phyloP scores from a whole-genome alignment of 73 alveolate genomes.

The Durusdinium trenchii region DNA sequence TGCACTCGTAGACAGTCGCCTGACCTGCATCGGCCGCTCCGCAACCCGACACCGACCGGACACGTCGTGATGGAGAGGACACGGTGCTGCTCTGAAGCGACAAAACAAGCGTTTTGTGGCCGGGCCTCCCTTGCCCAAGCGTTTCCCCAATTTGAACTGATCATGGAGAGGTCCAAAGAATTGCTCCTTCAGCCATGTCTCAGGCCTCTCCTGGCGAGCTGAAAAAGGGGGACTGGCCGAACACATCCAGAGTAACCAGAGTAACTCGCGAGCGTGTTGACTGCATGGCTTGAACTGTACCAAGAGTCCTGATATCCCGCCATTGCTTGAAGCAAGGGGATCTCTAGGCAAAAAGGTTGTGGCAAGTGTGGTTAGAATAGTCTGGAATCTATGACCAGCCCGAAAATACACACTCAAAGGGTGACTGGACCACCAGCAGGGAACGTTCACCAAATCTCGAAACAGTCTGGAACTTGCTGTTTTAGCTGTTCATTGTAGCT shows the following conservation, averaged over 20 bases:
- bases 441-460: too few species aligned
- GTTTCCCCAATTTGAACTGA: constrained; percentile 78
- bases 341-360: neutral
- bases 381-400: neutral
- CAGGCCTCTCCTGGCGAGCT: constrained; percentile 20
- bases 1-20: constrained; percentile 87
- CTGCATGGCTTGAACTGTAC: too few species aligned
- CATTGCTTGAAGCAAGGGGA: constrained; percentile 29
- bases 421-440: too few species aligned
- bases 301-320: constrained; percentile 47
- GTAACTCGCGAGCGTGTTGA: too few species aligned
- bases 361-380: neutral
- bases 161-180: constrained; percentile 65
- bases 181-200: constrained; percentile 16
- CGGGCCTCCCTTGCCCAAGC: constrained; percentile 87
- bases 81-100: too few species aligned
- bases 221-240: too few species aligned
- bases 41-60: neutral
- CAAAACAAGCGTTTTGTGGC: too few species aligned
- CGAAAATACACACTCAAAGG: too few species aligned
- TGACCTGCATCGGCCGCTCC: constrained; percentile 11
- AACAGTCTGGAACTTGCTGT: too few species aligned
- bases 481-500: too few species aligned
- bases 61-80: too few species aligned
- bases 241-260: too few species aligned